Evolutionary conservation across 2,329 filamentous ascomycete genomes (phyloP), one percentile per base, ranked within the genome.

Genomic region (Periconia sp.): DNA sequence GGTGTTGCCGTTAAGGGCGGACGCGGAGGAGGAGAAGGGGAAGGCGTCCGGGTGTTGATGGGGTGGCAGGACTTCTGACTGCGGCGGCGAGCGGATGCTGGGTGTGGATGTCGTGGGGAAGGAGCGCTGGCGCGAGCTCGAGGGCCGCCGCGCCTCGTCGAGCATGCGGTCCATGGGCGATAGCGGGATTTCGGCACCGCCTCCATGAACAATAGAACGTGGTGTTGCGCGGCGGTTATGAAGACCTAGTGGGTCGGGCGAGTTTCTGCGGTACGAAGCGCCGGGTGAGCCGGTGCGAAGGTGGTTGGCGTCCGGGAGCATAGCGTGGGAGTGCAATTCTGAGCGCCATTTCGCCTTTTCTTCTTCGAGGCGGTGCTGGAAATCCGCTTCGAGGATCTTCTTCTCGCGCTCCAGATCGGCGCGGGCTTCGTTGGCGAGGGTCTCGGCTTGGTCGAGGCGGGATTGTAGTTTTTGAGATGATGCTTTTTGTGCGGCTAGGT

Each of bases 371-470:
- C 81, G 81, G 50, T 85, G 82, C 35, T 80, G 70, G 57, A 83
- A 71, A 20, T 85, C 83, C 14, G 78, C 73, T 59, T 88, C 85
- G 72, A 77, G 81, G 2, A 79, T 63, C 61, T 83, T 82, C 63
- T 82, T 85, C 62, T 88, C 85, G 45, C 81, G 81, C 37, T 82
- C 79, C 15, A 85, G 75, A 10, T 85, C 80, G 49, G 79, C 77
- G 53, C 78, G 79, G 1, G 82, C 75, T 49, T 89, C 83, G 27
- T 81, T 75, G 1, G 92, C 77, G 5, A 87, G 84, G 9, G 82
- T 77, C 64, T 94, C 78, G 15, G 80, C 80, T 56, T 88, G 81
- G 59, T 88, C 82, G 19, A 86, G 81, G n/a, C 84, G 82, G 54
- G 82, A 81, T 57, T 86, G 85, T 2, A 95, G 76, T 15, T 81